These are phyloP conservation scores for Globisporangium acanthophoron DNA, from an alignment of 352 stramenopile genomes.

Conservation along the genomic window DNA sequence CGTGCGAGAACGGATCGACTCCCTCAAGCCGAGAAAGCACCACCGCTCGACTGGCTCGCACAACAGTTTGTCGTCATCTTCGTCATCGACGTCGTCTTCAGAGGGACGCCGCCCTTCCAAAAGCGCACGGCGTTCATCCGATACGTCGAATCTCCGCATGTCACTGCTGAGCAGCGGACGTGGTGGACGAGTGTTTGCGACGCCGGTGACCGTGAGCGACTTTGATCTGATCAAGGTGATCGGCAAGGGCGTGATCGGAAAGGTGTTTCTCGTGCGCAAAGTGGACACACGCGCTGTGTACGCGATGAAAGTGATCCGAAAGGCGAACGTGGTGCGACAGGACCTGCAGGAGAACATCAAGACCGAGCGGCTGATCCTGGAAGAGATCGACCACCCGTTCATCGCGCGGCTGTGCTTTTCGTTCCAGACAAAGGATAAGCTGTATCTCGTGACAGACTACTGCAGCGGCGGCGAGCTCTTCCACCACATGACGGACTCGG, in stretches of 20 bases:
- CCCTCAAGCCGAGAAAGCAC: constrained; percentile 57
- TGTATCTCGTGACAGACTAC: constrained; percentile 89
- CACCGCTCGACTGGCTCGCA: constrained; percentile 25
- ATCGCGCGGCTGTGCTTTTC: constrained; percentile 96
- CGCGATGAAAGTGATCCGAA: constrained; percentile 99
- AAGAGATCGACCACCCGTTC: constrained; percentile 96
- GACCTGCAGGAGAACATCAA: constrained; percentile 95
- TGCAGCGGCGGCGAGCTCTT: constrained; percentile 97
- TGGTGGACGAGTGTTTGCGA: constrained; percentile 18
- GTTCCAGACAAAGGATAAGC: constrained; percentile 93
- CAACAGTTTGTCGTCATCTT: not conserved
- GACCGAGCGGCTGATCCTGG: constrained; percentile 97
- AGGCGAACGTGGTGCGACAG: constrained; percentile 89
- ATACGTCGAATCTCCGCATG: constrained; percentile 44
- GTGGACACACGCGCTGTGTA: constrained; percentile 89
- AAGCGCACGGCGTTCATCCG: constrained; percentile 8
- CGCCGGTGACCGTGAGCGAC: constrained; percentile 71
- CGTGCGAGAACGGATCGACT: constrained; percentile 54
- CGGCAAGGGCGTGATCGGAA: constrained; percentile 82
- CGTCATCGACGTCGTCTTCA: constrained; percentile 8
- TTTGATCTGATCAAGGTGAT: constrained; percentile 85
- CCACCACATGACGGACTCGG: constrained; percentile 93
- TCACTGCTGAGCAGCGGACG: constrained; percentile 42
- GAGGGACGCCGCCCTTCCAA: not conserved
- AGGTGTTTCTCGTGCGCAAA: constrained; percentile 86